A percentile compares a stretch with the other conserved stretches of the same genome.
phyloP scores from a whole-genome alignment of 352 stramenopile species.

The Phytopythium montanum region DNA sequence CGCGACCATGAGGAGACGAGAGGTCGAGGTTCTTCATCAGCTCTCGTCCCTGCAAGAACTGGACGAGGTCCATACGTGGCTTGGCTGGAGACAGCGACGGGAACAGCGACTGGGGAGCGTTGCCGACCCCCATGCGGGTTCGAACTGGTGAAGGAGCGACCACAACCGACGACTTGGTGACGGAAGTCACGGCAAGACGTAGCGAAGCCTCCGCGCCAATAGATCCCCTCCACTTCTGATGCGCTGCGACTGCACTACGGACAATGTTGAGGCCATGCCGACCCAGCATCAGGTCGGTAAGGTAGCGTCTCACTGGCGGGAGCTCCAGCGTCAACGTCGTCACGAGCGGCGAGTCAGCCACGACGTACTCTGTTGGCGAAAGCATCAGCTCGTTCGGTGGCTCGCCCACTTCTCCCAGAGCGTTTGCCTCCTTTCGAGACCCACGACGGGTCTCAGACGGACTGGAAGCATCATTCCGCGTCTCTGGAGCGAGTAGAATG shows the following conservation, averaged over 20 bases:
- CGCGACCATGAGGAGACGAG: background rate
- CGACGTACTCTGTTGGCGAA: slow-evolving; percentile 20
- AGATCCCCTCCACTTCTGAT: slow-evolving; percentile 22
- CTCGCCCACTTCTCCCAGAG: background rate
- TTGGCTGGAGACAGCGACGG: background rate
- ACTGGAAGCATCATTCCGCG: background rate
- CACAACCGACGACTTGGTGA: slow-evolving; percentile 4
- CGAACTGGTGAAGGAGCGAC: background rate
- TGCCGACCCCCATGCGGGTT: background rate
- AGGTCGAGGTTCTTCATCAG: background rate
- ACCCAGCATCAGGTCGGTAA: slow-evolving; percentile 21
- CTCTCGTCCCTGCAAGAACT: slow-evolving; percentile 12
- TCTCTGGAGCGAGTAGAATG: background rate
- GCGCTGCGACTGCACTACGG: slow-evolving; percentile 18
- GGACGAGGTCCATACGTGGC: slow-evolving; percentile 9
- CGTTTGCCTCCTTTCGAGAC: background rate
- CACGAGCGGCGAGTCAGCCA: slow-evolving; percentile 39
- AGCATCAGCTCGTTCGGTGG: background rate
- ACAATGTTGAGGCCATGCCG: slow-evolving; percentile 27
- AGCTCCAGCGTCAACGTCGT: background rate
- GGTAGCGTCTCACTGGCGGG: slow-evolving; percentile 24
- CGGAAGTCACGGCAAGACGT: slow-evolving; percentile 18
- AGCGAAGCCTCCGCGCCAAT: slow-evolving; percentile 20
- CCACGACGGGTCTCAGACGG: background rate
- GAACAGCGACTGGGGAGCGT: background rate